These are phyloP conservation scores for Diaporthe helianthi DNA, from an alignment of 2,329 filamentous ascomycete species.

Conservation along the genomic window DNA sequence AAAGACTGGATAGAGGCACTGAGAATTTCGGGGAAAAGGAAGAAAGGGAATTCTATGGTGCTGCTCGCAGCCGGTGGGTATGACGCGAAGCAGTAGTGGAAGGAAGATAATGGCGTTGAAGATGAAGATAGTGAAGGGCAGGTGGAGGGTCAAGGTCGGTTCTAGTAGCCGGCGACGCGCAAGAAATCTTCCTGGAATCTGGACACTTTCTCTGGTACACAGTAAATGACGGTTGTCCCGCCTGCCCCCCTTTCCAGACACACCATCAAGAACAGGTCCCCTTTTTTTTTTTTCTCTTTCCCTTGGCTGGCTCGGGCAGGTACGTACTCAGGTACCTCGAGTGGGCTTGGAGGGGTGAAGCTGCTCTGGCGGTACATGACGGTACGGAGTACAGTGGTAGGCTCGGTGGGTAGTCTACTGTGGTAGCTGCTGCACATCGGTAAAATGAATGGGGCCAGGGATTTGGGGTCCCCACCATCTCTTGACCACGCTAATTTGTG, in stretches of 20 bases:
- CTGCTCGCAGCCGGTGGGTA: conserved; percentile 22
- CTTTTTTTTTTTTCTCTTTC: conserved; percentile 23
- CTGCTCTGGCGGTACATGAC: conserved; percentile 4
- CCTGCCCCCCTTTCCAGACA: conserved; percentile 21
- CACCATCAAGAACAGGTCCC: conserved; percentile 30
- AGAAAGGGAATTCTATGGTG: conserved; percentile 14
- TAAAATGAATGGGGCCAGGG: conserved; percentile 33
- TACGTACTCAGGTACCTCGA: conserved; percentile 16
- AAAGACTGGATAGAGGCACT: conserved; percentile 21
- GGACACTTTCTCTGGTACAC: conserved; percentile 28
- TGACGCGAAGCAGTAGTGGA: conserved; percentile 14
- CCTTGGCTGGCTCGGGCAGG: neutral
- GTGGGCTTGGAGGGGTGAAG: conserved; percentile 24
- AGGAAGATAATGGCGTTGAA: conserved; percentile 13
- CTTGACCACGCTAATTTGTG: conserved; percentile 22
- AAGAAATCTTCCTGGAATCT: conserved; percentile 19
- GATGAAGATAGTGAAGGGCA: conserved; percentile 12
- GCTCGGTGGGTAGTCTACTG: neutral
- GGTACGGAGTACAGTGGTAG: too few species aligned
- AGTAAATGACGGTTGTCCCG: conserved; percentile 19
- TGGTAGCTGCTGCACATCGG: conserved; percentile 21
- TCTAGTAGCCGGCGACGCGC: conserved; percentile 16
- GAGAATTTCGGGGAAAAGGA: conserved; percentile 17
- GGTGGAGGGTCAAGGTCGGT: conserved; percentile 12
- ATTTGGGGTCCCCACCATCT: conserved; percentile 30